Conservation (phyloP, 495 filamentous ascomycete species). For the Penicillium bialowiezense region DNA sequence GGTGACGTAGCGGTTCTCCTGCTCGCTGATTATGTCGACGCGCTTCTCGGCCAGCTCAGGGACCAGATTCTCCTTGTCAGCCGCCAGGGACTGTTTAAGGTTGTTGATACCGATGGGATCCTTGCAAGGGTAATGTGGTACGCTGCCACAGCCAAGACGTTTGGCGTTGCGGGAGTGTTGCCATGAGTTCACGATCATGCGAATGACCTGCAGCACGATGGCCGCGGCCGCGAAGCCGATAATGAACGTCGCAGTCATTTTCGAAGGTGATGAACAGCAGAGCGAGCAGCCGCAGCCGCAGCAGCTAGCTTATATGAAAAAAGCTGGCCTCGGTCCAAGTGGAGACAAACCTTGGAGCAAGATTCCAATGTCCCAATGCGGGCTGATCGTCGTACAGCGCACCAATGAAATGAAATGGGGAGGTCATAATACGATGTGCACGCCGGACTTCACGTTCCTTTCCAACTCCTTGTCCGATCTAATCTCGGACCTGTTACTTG, state of each 20-base stretch:
- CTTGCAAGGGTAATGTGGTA: constrained; percentile 29
- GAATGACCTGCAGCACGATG: constrained; percentile 25
- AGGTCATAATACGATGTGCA: constrained; percentile 14
- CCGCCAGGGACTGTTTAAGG: constrained; percentile 23
- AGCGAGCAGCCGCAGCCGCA: background rate
- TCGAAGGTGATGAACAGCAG: too few species aligned
- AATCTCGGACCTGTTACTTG: constrained; percentile 3
- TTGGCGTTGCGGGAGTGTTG: constrained; percentile 30
- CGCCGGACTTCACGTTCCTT: constrained; percentile 11
- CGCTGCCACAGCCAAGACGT: constrained; percentile 24
- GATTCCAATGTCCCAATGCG: background rate
- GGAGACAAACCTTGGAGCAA: background rate
- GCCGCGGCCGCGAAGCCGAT: constrained; percentile 26
- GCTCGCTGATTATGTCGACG: constrained; percentile 16
- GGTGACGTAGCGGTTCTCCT: constrained; percentile 28
- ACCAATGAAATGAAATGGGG: constrained; percentile 12
- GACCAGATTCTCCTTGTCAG: constrained; percentile 27
- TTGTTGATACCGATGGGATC: constrained; percentile 31
- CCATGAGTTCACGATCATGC: constrained; percentile 19
- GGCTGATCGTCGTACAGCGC: constrained; percentile 1
- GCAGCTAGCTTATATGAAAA: background rate
- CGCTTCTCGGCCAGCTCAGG: constrained; percentile 24
- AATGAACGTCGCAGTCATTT: constrained; percentile 17
- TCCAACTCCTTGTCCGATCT: background rate
- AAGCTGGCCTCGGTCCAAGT: background rate